Conservation (phyloP, 495 filamentous ascomycete species). For the Hypoxylon subgilvum region DNA sequence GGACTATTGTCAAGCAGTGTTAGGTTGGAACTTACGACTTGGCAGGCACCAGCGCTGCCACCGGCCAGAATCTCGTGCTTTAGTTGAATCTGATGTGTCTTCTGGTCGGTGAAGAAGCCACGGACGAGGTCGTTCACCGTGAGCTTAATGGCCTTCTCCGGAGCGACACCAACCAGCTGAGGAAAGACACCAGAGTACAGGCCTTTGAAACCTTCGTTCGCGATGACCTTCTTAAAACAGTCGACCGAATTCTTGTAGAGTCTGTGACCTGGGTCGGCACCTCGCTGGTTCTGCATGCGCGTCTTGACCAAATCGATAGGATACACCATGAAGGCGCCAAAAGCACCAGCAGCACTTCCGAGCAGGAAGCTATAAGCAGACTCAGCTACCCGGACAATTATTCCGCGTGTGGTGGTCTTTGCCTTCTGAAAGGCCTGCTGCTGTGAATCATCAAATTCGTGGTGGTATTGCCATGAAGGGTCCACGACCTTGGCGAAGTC, state of each 20-base stretch:
- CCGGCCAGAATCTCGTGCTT: conserved; percentile 81
- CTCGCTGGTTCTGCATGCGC: conserved; percentile 95
- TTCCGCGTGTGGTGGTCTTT: conserved; percentile 51
- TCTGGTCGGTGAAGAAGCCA: conserved; percentile 73
- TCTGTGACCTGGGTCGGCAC: conserved; percentile 76
- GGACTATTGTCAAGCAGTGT: too few species aligned
- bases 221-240: conserved; percentile 88
- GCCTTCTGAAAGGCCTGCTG: conserved; percentile 48
- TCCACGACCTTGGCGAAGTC: conserved; percentile 97
- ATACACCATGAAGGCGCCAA: conserved; percentile 98
- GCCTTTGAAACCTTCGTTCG: conserved; percentile 86
- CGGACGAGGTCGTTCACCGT: conserved; percentile 95
- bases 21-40: conserved; percentile 91
- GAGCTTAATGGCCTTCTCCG: conserved; percentile 98
- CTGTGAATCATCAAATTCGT: conserved; percentile 47
- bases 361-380: conserved; percentile 89
- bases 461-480: conserved; percentile 78
- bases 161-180: conserved; percentile 94
- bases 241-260: conserved; percentile 97
- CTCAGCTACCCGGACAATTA: conserved; percentile 68
- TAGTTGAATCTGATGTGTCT: conserved; percentile 74
- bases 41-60: conserved; percentile 88
- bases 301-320: conserved; percentile 99
- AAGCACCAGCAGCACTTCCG: conserved; percentile 89
- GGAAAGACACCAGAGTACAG: conserved; percentile 94